phyloP scores from a whole-genome alignment of 2,329 filamentous ascomycete species.

The Aspergillus alliaceus region DNA sequence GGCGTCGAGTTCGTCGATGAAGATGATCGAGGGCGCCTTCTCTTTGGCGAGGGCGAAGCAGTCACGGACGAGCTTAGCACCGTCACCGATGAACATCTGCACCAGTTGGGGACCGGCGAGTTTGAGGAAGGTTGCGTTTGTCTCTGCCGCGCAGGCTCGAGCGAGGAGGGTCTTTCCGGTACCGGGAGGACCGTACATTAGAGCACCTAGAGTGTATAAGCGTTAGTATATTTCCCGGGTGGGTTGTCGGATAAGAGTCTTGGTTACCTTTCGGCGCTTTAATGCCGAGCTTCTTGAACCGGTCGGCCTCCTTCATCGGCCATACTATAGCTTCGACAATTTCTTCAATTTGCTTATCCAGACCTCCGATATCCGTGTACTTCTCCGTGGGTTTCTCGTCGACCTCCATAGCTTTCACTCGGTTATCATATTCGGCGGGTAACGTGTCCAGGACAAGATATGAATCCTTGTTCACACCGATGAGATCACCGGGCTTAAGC shows the following conservation, averaged over 20 bases:
- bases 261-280: constrained; percentile 92
- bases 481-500: constrained; percentile 92
- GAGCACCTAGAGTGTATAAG: constrained; percentile 63
- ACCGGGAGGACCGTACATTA: constrained; percentile 81
- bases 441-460: constrained; percentile 96
- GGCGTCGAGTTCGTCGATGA: constrained; percentile 97
- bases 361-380: constrained; percentile 94
- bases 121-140: constrained; percentile 97
- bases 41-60: constrained; percentile 97
- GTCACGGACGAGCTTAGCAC: constrained; percentile 94
- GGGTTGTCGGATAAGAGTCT: background rate
- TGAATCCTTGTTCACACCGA: constrained; percentile 98
- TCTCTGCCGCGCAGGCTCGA: constrained; percentile 94
- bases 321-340: constrained; percentile 97
- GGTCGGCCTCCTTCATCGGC: constrained; percentile 99
- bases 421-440: constrained; percentile 95
- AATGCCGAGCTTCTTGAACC: constrained; percentile 99
- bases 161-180: constrained; percentile 64
- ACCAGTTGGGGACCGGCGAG: constrained; percentile 96
- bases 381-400: constrained; percentile 99
- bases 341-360: constrained; percentile 99
- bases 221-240: constrained; percentile 9
- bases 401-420: constrained; percentile 99
- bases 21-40: constrained; percentile 98
- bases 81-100: constrained; percentile 99